A percentile compares a stretch with the other conserved stretches of the same genome.
Conservation (phyloP, 2,329 filamentous ascomycete genomes). For the Colletotrichum liaoningense region DNA sequence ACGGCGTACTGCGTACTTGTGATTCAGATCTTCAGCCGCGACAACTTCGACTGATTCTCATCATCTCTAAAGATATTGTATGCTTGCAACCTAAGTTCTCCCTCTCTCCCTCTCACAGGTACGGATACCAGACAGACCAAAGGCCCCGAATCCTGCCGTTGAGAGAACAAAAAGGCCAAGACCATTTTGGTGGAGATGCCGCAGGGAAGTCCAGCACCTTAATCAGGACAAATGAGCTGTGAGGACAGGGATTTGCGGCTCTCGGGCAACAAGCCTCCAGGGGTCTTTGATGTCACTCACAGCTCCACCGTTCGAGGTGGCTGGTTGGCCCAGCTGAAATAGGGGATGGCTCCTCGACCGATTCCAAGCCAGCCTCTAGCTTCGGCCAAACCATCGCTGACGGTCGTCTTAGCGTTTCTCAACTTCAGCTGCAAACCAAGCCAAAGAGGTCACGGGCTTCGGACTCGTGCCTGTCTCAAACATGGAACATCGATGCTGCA, state of each 20-base stretch:
- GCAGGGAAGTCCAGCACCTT: slow-evolving; percentile 30
- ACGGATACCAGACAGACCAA: background rate
- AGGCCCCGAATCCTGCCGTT: background rate
- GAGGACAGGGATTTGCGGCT: slow-evolving; percentile 22
- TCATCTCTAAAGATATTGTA: too few species aligned
- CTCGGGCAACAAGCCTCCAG: slow-evolving; percentile 30
- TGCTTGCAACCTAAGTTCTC: background rate
- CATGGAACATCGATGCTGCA: slow-evolving; percentile 1
- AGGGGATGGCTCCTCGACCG: slow-evolving; percentile 12
- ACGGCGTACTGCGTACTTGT: background rate
- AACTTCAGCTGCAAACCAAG: slow-evolving; percentile 7
- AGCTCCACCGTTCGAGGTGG: slow-evolving; percentile 19
- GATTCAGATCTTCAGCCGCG: background rate
- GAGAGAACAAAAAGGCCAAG: slow-evolving; percentile 29
- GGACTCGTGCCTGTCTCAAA: slow-evolving; percentile 24
- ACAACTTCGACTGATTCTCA: background rate
- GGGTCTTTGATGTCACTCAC: slow-evolving; percentile 26
- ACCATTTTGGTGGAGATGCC: slow-evolving; percentile 18
- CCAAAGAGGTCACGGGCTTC: slow-evolving; percentile 26
- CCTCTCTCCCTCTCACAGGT: background rate
- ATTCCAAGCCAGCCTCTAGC: slow-evolving; percentile 3
- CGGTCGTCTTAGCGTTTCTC: slow-evolving; percentile 28
- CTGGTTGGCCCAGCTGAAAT: slow-evolving; percentile 23
- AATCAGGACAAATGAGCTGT: slow-evolving; percentile 32
- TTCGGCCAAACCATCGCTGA: slow-evolving; percentile 25